Percentiles rank a stretch among this genome's conserved stretches.
Conservation (phyloP, 768 basidiomycete species). For the Suillus brevipes region DNA sequence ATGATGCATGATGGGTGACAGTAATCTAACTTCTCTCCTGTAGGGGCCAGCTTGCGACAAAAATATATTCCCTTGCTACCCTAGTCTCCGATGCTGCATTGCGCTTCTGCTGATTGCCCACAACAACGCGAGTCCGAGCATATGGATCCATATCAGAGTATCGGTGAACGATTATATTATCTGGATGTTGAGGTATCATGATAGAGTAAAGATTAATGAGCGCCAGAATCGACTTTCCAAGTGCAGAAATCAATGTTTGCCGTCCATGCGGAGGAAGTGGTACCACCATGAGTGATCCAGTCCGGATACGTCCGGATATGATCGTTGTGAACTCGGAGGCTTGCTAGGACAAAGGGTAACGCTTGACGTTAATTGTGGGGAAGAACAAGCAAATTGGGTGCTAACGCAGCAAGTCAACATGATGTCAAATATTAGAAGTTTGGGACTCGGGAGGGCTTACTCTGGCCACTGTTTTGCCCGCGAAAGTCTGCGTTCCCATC, state of each 20-base stretch:
- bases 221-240: conserved; percentile 22
- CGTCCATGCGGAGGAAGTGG: conserved; percentile 1
- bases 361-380: no score
- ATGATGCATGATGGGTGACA: conserved; percentile 48
- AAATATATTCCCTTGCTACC: conserved; percentile 52
- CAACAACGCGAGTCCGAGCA: conserved; percentile 69
- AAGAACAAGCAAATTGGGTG: no score
- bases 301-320: conserved; percentile 34
- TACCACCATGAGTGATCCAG: conserved; percentile 18
- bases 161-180: conserved; percentile 57
- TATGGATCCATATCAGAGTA: conserved; percentile 77
- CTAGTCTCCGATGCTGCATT: conserved; percentile 11
- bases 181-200: conserved; percentile 43
- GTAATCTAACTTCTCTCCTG: conserved; percentile 76
- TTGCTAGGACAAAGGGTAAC: no score
- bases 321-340: neutral
- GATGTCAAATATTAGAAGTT: no score
- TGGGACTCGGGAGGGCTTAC: no score
- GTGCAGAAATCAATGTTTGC: conserved; percentile 9
- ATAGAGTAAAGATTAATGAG: conserved; percentile 52
- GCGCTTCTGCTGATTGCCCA: conserved; percentile 25
- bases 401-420: no score
- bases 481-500: no score
- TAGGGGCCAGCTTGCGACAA: conserved; percentile 76
- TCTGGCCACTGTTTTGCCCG: no score